phyloP scores from a whole-genome alignment of 148 eudicot genomes.

The Rhododendron henanense region DNA sequence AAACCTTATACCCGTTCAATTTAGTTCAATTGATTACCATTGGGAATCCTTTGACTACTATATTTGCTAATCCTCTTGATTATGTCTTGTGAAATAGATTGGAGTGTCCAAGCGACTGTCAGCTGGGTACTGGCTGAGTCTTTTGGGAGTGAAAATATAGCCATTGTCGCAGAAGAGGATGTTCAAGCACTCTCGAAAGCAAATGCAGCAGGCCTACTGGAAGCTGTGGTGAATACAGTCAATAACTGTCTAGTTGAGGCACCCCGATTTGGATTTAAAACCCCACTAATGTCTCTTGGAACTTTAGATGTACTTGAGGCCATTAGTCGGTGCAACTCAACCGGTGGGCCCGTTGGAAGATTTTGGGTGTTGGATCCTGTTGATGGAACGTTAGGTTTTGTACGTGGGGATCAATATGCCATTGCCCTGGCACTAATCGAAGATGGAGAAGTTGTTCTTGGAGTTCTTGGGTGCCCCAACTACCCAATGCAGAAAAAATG shows the following conservation, averaged over 20 bases:
- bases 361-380: conserved; percentile 52
- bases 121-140: conserved; percentile 44
- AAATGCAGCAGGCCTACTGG: conserved; percentile 24
- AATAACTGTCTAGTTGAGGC: conserved; percentile 38
- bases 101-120: conserved; percentile 57
- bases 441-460: conserved; percentile 42
- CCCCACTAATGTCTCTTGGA: conserved; percentile 21
- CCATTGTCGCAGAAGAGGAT: conserved; percentile 57
- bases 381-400: conserved; percentile 46
- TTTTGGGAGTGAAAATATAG: conserved; percentile 39
- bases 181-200: conserved; percentile 36
- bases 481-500: conserved; percentile 41
- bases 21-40: not conserved
- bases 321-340: conserved; percentile 38
- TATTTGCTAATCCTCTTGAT: conserved; percentile 10
- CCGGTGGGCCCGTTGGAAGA: conserved; percentile 26
- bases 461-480: conserved; percentile 53
- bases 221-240: conserved; percentile 38
- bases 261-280: conserved; percentile 33
- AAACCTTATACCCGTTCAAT: not conserved
- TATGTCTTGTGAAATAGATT: conserved; percentile 29
- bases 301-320: conserved; percentile 34
- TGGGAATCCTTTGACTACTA: not conserved
- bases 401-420: conserved; percentile 50
- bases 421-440: conserved; percentile 44